These are phyloP conservation scores for Mortierella sp. DNA, from an alignment of 371 early-diverging fungal species.

Conservation along the genomic window DNA sequence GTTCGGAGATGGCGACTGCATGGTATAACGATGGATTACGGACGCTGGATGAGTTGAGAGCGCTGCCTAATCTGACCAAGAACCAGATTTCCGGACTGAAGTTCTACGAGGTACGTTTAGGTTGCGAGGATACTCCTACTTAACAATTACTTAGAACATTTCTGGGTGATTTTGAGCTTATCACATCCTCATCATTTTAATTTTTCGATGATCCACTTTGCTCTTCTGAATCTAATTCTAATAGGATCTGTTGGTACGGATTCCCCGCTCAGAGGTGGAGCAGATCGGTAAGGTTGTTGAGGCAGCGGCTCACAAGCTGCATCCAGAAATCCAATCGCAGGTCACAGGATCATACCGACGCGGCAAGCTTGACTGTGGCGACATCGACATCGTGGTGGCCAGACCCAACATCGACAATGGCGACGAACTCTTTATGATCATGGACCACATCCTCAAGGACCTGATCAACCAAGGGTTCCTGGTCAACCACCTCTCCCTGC, in stretches of 20 bases:
- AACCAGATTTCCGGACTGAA: constrained; percentile 45
- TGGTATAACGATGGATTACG: constrained; percentile 50
- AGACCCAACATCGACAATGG: constrained; percentile 41
- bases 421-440: constrained; percentile 36
- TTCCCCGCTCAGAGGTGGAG: constrained; percentile 45
- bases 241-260: constrained; percentile 35
- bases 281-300: constrained; percentile 36
- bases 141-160: neutral
- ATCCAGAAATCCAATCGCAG: constrained; percentile 38
- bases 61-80: constrained; percentile 35
- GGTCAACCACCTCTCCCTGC: constrained; percentile 40
- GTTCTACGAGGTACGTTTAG: constrained; percentile 33
- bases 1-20: constrained; percentile 43
- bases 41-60: constrained; percentile 48
- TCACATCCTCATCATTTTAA: neutral
- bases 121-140: neutral
- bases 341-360: constrained; percentile 55
- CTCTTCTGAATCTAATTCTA: neutral
- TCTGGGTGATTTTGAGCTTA: neutral
- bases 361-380: constrained; percentile 50
- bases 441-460: constrained; percentile 36
- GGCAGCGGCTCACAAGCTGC: constrained; percentile 24
- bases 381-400: constrained; percentile 47
- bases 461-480: constrained; percentile 33
- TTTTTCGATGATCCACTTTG: neutral